phyloP scores from a whole-genome alignment of 805 yeast species.

The Lachancea waltii region DNA sequence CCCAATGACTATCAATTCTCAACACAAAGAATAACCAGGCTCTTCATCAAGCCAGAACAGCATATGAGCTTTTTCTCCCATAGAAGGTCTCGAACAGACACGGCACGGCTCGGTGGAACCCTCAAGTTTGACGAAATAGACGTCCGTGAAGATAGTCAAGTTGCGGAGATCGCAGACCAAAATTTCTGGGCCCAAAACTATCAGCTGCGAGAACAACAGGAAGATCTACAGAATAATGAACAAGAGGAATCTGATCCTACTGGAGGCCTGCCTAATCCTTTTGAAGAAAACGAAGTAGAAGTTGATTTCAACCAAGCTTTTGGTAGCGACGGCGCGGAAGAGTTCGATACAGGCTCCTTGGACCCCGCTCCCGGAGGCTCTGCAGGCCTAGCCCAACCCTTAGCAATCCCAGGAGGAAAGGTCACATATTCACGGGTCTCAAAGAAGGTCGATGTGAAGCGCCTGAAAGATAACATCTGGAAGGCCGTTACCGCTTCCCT shows the following conservation, averaged over 20 bases:
- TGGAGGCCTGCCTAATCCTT: constrained; percentile 26
- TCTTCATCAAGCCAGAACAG: constrained; percentile 61
- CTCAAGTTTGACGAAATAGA: constrained; percentile 7
- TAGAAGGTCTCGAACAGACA: constrained; percentile 10
- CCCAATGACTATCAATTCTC: constrained; percentile 74
- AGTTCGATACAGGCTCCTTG: constrained; percentile 12
- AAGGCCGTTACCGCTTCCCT: constrained; percentile 35
- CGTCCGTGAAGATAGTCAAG: constrained; percentile 16
- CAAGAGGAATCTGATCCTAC: constrained; percentile 18
- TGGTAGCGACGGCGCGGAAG: constrained; percentile 29
- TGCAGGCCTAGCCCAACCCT: constrained; percentile 8
- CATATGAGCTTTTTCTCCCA: constrained; percentile 34
- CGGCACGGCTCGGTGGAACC: not conserved
- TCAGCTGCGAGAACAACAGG: constrained; percentile 36
- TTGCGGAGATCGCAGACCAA: constrained; percentile 48
- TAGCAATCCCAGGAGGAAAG: constrained; percentile 26
- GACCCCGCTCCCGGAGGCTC: constrained; percentile 9
- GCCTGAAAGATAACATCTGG: constrained; percentile 74
- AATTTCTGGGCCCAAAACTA: constrained; percentile 68
- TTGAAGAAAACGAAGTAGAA: constrained; percentile 29
- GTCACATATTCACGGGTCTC: constrained; percentile 65
- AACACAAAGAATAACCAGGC: constrained; percentile 56
- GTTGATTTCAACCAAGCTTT: constrained; percentile 34
- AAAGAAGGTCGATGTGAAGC: constrained; percentile 70
- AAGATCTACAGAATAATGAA: constrained; percentile 19